Conservation (phyloP, 306 rosid species). For the Crotalaria pallida region DNA sequence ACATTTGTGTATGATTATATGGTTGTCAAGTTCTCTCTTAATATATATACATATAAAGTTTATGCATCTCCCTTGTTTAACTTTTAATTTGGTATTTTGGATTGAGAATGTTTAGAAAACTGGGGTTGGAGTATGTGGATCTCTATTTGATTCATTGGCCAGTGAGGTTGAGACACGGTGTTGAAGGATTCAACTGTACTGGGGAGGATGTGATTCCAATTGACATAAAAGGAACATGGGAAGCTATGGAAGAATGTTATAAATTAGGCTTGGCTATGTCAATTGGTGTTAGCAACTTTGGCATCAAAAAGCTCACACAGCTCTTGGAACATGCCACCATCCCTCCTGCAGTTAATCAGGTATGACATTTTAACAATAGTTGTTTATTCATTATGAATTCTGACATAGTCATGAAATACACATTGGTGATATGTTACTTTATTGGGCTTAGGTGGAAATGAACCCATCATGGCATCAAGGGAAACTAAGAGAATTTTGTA, state of each 20-base stretch:
- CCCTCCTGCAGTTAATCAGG: conserved; percentile 32
- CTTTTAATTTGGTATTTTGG: not conserved
- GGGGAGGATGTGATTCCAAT: conserved; percentile 29
- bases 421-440: not conserved
- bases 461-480: conserved; percentile 32
- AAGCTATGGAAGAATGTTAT: conserved; percentile 28
- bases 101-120: conserved; percentile 10
- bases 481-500: conserved; percentile 25
- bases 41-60: no score
- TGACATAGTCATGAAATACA: not conserved
- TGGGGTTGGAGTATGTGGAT: conserved; percentile 25
- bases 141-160: conserved; percentile 30
- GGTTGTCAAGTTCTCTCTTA: no score
- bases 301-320: conserved; percentile 9
- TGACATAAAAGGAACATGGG: conserved; percentile 30
- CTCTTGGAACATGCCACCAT: conserved; percentile 23
- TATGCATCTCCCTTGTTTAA: not conserved
- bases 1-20: no score
- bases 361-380: not conserved
- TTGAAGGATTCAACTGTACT: not conserved
- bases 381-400: not conserved
- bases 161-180: conserved; percentile 26
- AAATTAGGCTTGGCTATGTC: conserved; percentile 25
- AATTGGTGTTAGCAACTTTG: conserved; percentile 32
- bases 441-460: conserved; percentile 32